phyloP scores from a whole-genome alignment of 352 stramenopile species.

The Phytophthora sp. region DNA sequence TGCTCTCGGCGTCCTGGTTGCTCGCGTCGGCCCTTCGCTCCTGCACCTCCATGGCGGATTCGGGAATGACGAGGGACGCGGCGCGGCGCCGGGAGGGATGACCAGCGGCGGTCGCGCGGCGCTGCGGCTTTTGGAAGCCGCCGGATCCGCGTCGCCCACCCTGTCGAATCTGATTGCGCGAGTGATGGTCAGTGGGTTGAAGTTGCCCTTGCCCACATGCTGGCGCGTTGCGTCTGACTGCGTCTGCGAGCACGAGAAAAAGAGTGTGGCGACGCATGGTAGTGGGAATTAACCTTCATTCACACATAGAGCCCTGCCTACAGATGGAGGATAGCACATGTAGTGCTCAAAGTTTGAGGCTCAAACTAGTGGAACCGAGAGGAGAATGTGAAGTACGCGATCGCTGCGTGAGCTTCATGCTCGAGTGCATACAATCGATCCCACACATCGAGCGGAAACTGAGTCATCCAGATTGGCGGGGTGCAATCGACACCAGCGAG shows the following conservation, averaged over 20 bases:
- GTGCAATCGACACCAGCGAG: not conserved
- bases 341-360: no score
- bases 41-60: slow-evolving; percentile 28
- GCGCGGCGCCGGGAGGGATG: slow-evolving; percentile 4
- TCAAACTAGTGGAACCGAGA: no score
- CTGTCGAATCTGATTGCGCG: slow-evolving; percentile 4
- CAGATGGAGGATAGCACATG: no score
- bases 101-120: not conserved
- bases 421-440: not conserved
- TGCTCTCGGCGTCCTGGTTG: not conserved
- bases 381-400: no score
- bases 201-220: slow-evolving; percentile 14
- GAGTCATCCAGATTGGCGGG: not conserved
- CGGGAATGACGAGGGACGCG: not conserved
- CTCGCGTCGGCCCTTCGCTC: slow-evolving; percentile 20
- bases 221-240: not conserved
- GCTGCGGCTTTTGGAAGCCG: slow-evolving; percentile 16
- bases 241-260: slow-evolving; percentile 13
- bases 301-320: not conserved
- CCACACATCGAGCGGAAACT: not conserved
- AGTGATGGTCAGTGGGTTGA: slow-evolving; percentile 30
- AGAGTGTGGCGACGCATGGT: slow-evolving; percentile 7
- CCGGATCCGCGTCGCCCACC: slow-evolving; percentile 7
- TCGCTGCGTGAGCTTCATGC: no score
- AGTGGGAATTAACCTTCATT: slow-evolving; percentile 16